phyloP scores from a whole-genome alignment of 768 basidiomycete genomes.

The Russula foetens region DNA sequence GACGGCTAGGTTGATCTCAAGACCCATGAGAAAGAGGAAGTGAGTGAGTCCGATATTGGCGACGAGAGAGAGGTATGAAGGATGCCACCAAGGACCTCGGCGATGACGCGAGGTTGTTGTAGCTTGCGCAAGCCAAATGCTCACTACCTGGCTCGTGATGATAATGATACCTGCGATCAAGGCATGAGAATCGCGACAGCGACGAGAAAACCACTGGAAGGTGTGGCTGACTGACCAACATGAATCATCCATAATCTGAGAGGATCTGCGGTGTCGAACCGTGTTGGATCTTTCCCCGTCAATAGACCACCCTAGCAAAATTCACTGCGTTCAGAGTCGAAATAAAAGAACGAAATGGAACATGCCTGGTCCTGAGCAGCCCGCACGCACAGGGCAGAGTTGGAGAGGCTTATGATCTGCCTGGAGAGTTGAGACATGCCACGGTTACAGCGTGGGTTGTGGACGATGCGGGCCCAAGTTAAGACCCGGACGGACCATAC shows the following conservation, averaged over 20 bases:
- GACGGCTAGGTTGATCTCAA: conserved; percentile 77
- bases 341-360: no score
- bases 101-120: conserved; percentile 79
- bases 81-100: conserved; percentile 84
- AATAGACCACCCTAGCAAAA: conserved; percentile 81
- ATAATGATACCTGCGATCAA: conserved; percentile 65
- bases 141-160: conserved; percentile 65
- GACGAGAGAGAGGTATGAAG: conserved; percentile 79
- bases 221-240: conserved; percentile 61
- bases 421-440: conserved; percentile 11
- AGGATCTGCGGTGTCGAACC: conserved; percentile 59
- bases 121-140: conserved; percentile 60
- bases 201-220: no score
- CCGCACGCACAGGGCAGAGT: background rate
- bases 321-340: no score
- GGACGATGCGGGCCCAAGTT: no score
- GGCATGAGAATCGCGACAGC: background rate
- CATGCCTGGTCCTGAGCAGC: conserved; percentile 19
- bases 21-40: conserved; percentile 89
- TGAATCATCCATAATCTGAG: conserved; percentile 68
- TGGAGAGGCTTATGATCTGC: conserved; percentile 1
- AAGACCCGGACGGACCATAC: no score
- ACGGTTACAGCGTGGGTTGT: no score
- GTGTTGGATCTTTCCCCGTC: conserved; percentile 63
- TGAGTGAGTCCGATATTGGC: conserved; percentile 85